Conservation (phyloP, 306 rosid species). For the Trichosanthes cucumerina region DNA sequence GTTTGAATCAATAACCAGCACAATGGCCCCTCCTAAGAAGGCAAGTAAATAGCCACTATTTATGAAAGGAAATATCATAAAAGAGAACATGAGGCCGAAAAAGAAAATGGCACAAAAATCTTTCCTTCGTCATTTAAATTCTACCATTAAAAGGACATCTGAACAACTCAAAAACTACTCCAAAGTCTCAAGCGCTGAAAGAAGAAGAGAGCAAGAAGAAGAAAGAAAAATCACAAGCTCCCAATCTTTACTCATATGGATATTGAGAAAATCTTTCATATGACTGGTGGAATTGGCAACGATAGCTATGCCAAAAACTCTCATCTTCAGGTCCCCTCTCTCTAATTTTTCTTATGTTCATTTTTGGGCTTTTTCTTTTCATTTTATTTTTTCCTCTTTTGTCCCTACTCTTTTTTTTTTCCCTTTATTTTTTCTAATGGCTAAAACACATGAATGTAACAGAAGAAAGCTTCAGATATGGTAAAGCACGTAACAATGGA, state of each 20-base stretch:
- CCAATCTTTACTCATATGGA: constrained; percentile 35
- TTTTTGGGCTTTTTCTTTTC: not conserved
- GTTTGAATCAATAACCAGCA: not conserved
- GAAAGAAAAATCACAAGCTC: not conserved
- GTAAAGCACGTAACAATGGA: constrained; percentile 73
- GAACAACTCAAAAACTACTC: not conserved
- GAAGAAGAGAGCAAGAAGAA: not conserved
- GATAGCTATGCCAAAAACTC: constrained; percentile 91
- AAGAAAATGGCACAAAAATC: not conserved
- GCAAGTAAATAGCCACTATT: not conserved
- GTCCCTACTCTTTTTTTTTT: not conserved
- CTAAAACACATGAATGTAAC: constrained; percentile 10
- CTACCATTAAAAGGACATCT: constrained; percentile 4
- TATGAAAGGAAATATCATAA: not conserved
- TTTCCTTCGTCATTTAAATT: not conserved
- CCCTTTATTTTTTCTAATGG: not conserved
- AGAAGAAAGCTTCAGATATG: constrained; percentile 69
- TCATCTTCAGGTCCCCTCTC: constrained; percentile 49
- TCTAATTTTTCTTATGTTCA: not conserved
- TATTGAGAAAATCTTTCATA: constrained; percentile 68
- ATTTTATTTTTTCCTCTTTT: not conserved
- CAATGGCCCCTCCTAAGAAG: not conserved
- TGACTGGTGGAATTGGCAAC: constrained; percentile 77
- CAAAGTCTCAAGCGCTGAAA: not conserved
- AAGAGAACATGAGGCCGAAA: not conserved